phyloP scores from a whole-genome alignment of 1,284 basidiomycete genomes.

The Exobasidium cylindrosporum region DNA sequence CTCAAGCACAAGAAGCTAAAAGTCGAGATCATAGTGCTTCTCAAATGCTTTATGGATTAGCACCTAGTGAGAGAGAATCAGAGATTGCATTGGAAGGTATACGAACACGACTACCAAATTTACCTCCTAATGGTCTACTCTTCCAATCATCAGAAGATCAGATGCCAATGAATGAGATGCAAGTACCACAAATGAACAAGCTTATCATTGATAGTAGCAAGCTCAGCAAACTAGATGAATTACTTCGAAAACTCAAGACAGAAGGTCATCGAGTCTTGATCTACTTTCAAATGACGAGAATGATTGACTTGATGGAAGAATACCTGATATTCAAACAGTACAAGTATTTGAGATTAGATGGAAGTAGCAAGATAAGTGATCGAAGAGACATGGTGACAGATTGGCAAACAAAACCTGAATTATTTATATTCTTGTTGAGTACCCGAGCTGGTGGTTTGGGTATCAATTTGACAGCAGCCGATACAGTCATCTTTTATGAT shows the following conservation, averaged over 20 bases:
- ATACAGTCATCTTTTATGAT: constrained; percentile 90
- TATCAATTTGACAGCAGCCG: constrained; percentile 93
- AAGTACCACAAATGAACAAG: constrained; percentile 90
- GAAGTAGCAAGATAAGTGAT: constrained; percentile 91
- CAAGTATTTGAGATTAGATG: constrained; percentile 94
- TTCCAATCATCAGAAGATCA: constrained; percentile 70
- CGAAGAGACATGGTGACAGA: constrained; percentile 98
- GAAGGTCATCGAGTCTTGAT: constrained; percentile 91
- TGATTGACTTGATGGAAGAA: constrained; percentile 99
- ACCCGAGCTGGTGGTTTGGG: constrained; percentile 95
- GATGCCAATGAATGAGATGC: constrained; percentile 79
- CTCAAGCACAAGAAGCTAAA: constrained; percentile 68
- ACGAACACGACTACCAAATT: constrained; percentile 62
- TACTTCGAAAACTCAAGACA: constrained; percentile 87
- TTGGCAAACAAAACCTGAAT: constrained; percentile 88
- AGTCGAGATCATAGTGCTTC: constrained; percentile 64
- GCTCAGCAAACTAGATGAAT: constrained; percentile 80
- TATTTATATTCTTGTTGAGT: constrained; percentile 66
- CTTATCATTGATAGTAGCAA: constrained; percentile 97
- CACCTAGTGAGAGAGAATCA: constrained; percentile 68
- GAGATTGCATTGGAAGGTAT: constrained; percentile 60
- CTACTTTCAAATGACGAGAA: constrained; percentile 99
- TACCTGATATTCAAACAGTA: constrained; percentile 96
- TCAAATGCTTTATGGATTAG: constrained; percentile 79
- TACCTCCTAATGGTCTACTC: constrained; percentile 70